A percentile compares a stretch with the other conserved stretches of the same genome.
Conservation (phyloP, 2,329 filamentous ascomycete genomes). For the Akanthomyces muscarius region DNA sequence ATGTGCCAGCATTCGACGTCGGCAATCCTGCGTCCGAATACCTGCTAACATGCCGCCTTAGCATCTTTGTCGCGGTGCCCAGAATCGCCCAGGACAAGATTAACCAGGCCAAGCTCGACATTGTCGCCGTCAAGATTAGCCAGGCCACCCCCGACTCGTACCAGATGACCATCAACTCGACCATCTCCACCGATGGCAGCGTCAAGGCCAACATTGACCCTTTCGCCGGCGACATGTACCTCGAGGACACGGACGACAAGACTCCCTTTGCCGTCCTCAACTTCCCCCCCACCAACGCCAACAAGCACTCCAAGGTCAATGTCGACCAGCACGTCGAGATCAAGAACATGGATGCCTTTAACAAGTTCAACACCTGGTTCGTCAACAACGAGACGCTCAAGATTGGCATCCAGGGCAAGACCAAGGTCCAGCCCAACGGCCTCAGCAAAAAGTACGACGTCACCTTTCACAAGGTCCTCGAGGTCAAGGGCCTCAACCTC, state of each 20-base stretch:
- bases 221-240: constrained; percentile 52
- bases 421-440: constrained; percentile 47
- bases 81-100: constrained; percentile 55
- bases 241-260: constrained; percentile 45
- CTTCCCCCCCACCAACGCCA: constrained; percentile 49
- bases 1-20: too few species aligned
- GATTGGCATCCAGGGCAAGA: constrained; percentile 49
- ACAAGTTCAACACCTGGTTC: constrained; percentile 52
- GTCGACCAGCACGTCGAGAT: constrained; percentile 47
- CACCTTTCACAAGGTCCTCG: constrained; percentile 53
- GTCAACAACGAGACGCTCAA: constrained; percentile 47
- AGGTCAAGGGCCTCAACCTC: constrained; percentile 48
- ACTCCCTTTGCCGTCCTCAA: constrained; percentile 46
- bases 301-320: constrained; percentile 48
- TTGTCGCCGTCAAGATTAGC: constrained; percentile 54
- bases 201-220: constrained; percentile 48
- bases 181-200: constrained; percentile 48
- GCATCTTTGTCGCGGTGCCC: constrained; percentile 54
- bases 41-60: background rate
- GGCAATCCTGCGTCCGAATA: background rate
- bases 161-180: constrained; percentile 53
- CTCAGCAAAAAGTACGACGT: constrained; percentile 46
- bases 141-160: constrained; percentile 43
- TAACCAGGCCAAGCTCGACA: constrained; percentile 47
- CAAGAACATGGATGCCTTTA: constrained; percentile 45